Conservation (phyloP, 1,284 basidiomycete genomes). For the Abortiporus biennis region DNA sequence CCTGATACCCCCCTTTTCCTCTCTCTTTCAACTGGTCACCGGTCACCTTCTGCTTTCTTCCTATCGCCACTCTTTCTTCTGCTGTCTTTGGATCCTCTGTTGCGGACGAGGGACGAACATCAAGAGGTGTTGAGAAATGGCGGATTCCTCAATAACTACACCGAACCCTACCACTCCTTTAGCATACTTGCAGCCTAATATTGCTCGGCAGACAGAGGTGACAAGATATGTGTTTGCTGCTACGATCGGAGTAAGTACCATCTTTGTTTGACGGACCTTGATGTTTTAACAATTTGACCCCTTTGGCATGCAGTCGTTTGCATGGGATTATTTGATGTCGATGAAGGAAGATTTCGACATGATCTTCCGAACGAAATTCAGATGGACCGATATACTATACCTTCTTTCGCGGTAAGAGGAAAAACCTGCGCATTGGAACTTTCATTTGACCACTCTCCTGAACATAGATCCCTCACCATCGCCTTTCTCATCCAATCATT, state of each 20-base stretch:
- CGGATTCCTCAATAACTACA: too few relatives aligned
- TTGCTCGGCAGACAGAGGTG: neutral
- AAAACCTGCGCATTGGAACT: too few relatives aligned
- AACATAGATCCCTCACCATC: neutral
- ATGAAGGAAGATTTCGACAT: neutral
- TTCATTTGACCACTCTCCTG: neutral
- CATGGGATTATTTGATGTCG: conserved; percentile 4
- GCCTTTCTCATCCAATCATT: neutral
- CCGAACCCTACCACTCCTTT: neutral
- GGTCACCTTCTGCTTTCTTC: too few relatives aligned
- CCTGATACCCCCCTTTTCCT: too few relatives aligned
- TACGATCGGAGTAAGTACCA: neutral
- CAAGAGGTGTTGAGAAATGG: too few relatives aligned
- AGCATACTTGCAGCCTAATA: neutral
- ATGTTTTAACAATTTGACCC: too few relatives aligned
- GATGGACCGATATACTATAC: conserved; percentile 1
- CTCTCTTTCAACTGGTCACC: too few relatives aligned
- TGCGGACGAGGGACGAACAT: too few relatives aligned
- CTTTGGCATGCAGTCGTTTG: conserved; percentile 3
- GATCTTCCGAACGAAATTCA: neutral
- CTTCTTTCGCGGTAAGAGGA: conserved; percentile 2
- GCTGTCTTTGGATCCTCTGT: too few relatives aligned
- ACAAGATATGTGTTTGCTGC: neutral
- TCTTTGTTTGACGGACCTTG: neutral
- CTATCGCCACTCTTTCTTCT: too few relatives aligned